Conservation (phyloP, 2,329 filamentous ascomycete genomes). For the Apiospora arundinis region DNA sequence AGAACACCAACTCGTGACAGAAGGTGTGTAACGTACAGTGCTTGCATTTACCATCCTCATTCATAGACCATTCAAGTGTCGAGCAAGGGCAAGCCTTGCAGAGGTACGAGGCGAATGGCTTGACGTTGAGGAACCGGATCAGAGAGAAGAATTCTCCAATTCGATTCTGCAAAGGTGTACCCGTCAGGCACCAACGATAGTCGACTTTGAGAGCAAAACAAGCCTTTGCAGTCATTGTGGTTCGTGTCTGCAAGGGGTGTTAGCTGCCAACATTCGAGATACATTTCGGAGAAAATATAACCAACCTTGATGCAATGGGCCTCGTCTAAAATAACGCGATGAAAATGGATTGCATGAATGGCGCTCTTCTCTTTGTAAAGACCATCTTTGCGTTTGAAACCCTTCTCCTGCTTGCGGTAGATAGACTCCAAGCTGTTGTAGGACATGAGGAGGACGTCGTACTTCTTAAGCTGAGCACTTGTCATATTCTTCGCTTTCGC, state of each 20-base stretch:
- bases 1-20: conserved; percentile 32
- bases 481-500: conserved; percentile 79
- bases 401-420: conserved; percentile 90
- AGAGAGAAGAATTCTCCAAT: conserved; percentile 98
- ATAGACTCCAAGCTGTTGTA: conserved; percentile 93
- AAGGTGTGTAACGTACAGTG: conserved; percentile 17
- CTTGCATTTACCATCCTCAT: conserved; percentile 73
- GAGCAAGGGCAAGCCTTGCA: conserved; percentile 88
- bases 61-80: conserved; percentile 81
- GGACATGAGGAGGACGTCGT: conserved; percentile 96
- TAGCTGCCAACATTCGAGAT: conserved; percentile 3
- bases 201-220: conserved; percentile 88
- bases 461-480: conserved; percentile 76
- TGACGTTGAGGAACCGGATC: conserved; percentile 86
- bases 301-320: conserved; percentile 87
- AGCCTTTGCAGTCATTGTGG: conserved; percentile 90
- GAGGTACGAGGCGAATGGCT: conserved; percentile 91
- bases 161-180: conserved; percentile 94
- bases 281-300: background rate
- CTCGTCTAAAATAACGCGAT: conserved; percentile 92
- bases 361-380: conserved; percentile 80
- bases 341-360: conserved; percentile 86
- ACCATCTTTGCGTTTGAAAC: conserved; percentile 81
- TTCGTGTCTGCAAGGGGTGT: conserved; percentile 63
- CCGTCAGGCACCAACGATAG: conserved; percentile 95